Conservation (phyloP, 306 rosid species). For the Cucumis melo region DNA sequence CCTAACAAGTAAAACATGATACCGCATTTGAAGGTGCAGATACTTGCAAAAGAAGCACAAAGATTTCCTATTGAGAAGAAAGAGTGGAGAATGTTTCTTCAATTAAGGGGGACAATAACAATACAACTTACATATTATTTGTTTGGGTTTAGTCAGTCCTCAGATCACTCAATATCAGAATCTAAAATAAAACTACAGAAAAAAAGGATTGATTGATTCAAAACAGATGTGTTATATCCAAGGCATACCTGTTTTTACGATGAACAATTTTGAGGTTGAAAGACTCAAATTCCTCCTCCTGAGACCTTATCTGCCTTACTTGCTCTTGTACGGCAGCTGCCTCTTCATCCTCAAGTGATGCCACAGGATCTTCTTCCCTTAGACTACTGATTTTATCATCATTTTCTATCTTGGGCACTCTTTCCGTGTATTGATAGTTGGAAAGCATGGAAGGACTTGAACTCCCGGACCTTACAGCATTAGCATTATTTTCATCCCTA, state of each 20-base stretch:
- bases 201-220: not conserved
- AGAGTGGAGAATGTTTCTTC: not conserved
- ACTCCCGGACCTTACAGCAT: constrained; percentile 38
- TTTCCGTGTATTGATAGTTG: constrained; percentile 66
- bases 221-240: not conserved
- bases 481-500: constrained; percentile 58
- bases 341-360: constrained; percentile 87
- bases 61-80: not conserved
- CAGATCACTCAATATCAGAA: not conserved
- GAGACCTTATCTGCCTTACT: constrained; percentile 89
- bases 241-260: constrained; percentile 85
- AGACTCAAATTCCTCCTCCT: constrained; percentile 95
- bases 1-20: not conserved
- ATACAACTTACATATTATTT: not conserved
- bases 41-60: not conserved
- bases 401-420: constrained; percentile 59
- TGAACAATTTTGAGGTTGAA: constrained; percentile 97
- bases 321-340: constrained; percentile 98
- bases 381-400: constrained; percentile 42
- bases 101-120: not conserved
- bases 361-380: constrained; percentile 67
- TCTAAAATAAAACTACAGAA: not conserved
- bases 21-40: not conserved
- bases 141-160: not conserved
- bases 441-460: constrained; percentile 75